A percentile compares a stretch with the other conserved stretches of the same genome.
These are phyloP conservation scores for Xylaria intraflava DNA, from an alignment of 495 filamentous ascomycete species.

Conservation along the genomic window DNA sequence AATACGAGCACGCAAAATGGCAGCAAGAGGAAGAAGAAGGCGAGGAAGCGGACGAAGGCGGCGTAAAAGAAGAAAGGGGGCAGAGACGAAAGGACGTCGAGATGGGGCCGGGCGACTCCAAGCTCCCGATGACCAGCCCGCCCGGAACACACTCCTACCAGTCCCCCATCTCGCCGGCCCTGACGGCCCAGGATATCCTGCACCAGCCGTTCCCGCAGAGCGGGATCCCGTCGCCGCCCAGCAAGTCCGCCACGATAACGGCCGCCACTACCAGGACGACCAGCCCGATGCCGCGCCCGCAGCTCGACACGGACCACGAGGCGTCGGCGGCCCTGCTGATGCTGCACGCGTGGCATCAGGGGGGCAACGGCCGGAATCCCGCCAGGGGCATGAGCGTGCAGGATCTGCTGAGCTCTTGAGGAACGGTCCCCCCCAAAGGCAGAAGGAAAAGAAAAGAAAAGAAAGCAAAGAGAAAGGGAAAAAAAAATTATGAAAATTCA, in stretches of 20 bases:
- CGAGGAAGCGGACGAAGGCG: too few relatives aligned
- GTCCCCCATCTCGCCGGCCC: slow-evolving; percentile 44
- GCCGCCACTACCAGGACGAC: slow-evolving; percentile 36
- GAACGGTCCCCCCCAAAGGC: neutral
- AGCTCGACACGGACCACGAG: slow-evolving; percentile 60
- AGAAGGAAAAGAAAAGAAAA: neutral
- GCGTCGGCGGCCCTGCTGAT: slow-evolving; percentile 75
- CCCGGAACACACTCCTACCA: slow-evolving; percentile 25
- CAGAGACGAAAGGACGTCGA: slow-evolving; percentile 19
- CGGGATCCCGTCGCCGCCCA: slow-evolving; percentile 26
- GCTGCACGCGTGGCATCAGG: slow-evolving; percentile 57
- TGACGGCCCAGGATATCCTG: slow-evolving; percentile 34
- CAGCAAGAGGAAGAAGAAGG: neutral
- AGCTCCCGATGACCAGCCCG: neutral
- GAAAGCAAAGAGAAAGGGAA: too few relatives aligned
- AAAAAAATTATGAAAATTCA: too few relatives aligned
- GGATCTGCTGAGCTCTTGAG: slow-evolving; percentile 65
- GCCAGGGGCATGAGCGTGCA: slow-evolving; percentile 67
- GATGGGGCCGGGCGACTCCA: slow-evolving; percentile 3
- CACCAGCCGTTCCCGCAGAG: slow-evolving; percentile 31
- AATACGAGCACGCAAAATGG: neutral
- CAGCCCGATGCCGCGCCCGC: slow-evolving; percentile 43
- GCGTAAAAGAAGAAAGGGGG: neutral
- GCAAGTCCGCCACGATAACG: slow-evolving; percentile 16
- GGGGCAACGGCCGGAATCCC: slow-evolving; percentile 11